Evolutionary conservation across 1,284 basidiomycete species (phyloP).

Genomic region (Rhodotorula sp.): DNA sequence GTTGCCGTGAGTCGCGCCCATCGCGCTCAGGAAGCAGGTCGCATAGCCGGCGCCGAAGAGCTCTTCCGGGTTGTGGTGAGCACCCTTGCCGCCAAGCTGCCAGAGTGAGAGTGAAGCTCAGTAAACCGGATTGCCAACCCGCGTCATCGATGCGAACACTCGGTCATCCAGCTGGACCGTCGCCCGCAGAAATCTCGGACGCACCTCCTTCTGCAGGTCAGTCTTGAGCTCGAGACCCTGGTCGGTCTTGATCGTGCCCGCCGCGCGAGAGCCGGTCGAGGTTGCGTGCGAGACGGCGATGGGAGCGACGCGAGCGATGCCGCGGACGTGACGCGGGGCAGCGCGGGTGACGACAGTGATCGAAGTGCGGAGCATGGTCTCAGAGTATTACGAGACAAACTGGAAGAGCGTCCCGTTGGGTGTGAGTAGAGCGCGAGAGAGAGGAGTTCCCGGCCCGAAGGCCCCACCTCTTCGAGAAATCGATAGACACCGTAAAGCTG

Average conservation of each 20-base stretch:
- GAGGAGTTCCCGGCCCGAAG: no score
- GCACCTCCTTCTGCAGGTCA: constrained; percentile 32
- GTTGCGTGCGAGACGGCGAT: constrained; percentile 2
- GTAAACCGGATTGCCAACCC: not conserved
- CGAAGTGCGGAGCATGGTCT: constrained; percentile 8
- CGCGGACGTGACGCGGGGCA: constrained; percentile 9
- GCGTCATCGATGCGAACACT: no score
- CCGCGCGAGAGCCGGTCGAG: constrained; percentile 29
- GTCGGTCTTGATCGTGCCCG: constrained; percentile 16
- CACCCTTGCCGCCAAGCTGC: constrained; percentile 24
- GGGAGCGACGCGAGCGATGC: not conserved
- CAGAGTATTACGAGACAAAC: no score
- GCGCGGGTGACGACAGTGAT: not conserved
- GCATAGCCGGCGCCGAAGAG: constrained; percentile 38
- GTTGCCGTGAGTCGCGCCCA: constrained; percentile 38
- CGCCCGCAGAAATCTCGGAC: not conserved
- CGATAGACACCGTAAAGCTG: no score
- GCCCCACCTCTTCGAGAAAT: no score
- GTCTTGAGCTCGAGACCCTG: constrained; percentile 23
- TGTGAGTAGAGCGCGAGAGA: no score
- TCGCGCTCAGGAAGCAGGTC: constrained; percentile 42
- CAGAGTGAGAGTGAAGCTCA: not conserved
- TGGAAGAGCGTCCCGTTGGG: no score
- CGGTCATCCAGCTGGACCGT: not conserved
- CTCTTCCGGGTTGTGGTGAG: constrained; percentile 36